Percentiles rank a stretch among this genome's conserved stretches.
Evolutionary conservation across 495 filamentous ascomycete species (phyloP).

Genomic region (Aspergillus affinis): DNA sequence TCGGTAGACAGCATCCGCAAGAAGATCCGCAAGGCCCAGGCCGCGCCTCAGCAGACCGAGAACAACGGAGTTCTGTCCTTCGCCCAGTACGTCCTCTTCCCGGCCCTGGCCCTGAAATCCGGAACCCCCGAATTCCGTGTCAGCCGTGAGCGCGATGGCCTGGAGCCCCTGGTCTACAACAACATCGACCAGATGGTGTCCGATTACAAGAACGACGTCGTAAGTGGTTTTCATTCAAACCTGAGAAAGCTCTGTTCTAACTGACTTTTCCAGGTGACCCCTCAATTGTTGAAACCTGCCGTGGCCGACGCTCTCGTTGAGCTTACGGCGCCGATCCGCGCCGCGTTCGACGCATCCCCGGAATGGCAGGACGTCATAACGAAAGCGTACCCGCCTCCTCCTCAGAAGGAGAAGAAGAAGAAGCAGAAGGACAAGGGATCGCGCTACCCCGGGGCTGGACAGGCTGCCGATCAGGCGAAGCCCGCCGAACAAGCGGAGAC

Average conservation of each 20-base stretch:
- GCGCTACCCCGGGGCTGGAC: constrained; percentile 53
- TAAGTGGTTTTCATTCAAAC: constrained; percentile 43
- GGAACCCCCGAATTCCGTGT: constrained; percentile 41
- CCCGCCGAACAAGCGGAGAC: no score
- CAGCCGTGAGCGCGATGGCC: constrained; percentile 34
- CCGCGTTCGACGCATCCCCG: constrained; percentile 61
- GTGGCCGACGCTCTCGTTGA: constrained; percentile 66
- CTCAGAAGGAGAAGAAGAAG: constrained; percentile 69
- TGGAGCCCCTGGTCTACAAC: constrained; percentile 75
- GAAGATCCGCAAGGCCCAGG: constrained; percentile 83
- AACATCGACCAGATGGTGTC: constrained; percentile 67
- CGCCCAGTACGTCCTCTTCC: constrained; percentile 81
- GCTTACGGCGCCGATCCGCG: constrained; percentile 74
- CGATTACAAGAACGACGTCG: constrained; percentile 78
- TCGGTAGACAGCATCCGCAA: constrained; percentile 63
- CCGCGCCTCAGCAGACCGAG: constrained; percentile 71
- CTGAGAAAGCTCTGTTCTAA: constrained; percentile 16
- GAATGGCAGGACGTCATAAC: constrained; percentile 82
- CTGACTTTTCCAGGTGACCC: constrained; percentile 60
- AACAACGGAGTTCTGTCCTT: constrained; percentile 84
- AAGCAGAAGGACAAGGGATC: constrained; percentile 78
- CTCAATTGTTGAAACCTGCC: constrained; percentile 80
- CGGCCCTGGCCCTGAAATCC: constrained; percentile 49
- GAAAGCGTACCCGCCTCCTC: constrained; percentile 78
- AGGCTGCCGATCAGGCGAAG: neutral